Percentiles rank a stretch among this genome's conserved stretches.
These are phyloP conservation scores for Penicillium longicatenatum DNA, from an alignment of 495 filamentous ascomycete genomes.

Conservation along the genomic window DNA sequence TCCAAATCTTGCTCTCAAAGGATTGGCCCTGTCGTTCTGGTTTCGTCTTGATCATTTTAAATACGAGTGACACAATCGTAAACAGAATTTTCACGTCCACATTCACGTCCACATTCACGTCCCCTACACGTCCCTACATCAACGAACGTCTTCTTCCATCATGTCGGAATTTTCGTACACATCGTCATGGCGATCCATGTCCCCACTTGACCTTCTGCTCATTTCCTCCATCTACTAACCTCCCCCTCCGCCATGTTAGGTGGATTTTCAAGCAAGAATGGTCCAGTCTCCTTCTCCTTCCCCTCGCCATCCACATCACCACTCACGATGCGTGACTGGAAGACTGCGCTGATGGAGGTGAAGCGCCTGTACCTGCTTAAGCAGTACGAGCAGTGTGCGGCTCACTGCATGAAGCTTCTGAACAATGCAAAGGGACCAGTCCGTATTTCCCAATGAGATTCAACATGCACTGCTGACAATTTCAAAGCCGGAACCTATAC, in stretches of 20 bases:
- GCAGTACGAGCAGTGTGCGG: conserved; percentile 50
- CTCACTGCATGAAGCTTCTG: conserved; percentile 36
- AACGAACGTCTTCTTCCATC: not conserved
- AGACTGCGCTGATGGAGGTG: conserved; percentile 28
- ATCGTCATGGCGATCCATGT: not conserved
- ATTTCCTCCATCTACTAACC: not conserved
- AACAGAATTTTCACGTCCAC: too few relatives aligned
- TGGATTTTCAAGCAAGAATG: conserved; percentile 22
- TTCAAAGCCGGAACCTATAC: conserved; percentile 40
- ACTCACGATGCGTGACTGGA: conserved; percentile 36
- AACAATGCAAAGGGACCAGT: conserved; percentile 28
- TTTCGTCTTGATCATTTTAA: too few relatives aligned
- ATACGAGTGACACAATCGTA: too few relatives aligned
- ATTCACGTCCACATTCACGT: too few relatives aligned
- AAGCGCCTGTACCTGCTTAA: conserved; percentile 41
- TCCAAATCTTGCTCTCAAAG: too few relatives aligned
- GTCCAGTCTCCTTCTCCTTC: conserved; percentile 17
- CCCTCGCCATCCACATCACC: conserved; percentile 16
- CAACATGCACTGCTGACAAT: not conserved
- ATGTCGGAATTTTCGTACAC: not conserved
- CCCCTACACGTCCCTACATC: not conserved
- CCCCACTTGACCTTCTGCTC: not conserved
- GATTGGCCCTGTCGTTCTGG: too few relatives aligned
- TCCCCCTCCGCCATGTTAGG: conserved; percentile 21
- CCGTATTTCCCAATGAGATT: conserved; percentile 14